Evolutionary conservation across 1,139 yeast species (phyloP).

Genomic region (Geotrichum candidum): DNA sequence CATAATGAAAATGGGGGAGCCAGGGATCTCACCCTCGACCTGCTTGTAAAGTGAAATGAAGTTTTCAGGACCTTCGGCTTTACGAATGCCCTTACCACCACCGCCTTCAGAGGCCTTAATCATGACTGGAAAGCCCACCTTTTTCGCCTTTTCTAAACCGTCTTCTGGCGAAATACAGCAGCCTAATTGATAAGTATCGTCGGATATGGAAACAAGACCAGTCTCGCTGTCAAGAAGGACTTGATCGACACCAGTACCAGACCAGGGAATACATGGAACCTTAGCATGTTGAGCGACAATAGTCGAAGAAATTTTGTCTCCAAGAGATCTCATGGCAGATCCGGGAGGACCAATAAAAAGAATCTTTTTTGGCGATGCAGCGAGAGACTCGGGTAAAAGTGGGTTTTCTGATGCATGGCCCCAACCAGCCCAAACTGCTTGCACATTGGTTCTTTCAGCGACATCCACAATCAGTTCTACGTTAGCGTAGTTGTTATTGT

Average conservation of each 20-base stretch:
- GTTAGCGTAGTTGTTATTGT: conserved; percentile 95
- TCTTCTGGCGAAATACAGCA: conserved; percentile 84
- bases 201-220: conserved; percentile 83
- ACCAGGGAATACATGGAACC: conserved; percentile 99
- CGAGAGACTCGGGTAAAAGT: conserved; percentile 81
- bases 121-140: conserved; percentile 95
- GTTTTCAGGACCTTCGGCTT: conserved; percentile 72
- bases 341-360: conserved; percentile 98
- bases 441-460: conserved; percentile 93
- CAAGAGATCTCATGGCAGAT: conserved; percentile 95
- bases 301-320: conserved; percentile 97
- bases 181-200: conserved; percentile 75
- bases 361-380: conserved; percentile 81
- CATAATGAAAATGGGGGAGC: conserved; percentile 94
- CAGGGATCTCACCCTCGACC: conserved; percentile 92
- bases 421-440: conserved; percentile 99
- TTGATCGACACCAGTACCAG: conserved; percentile 91
- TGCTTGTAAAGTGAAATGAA: conserved; percentile 69
- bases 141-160: conserved; percentile 74
- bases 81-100: conserved; percentile 97
- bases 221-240: conserved; percentile 62
- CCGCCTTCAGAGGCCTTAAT: conserved; percentile 98
- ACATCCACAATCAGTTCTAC: conserved; percentile 94
- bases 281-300: conserved; percentile 97
- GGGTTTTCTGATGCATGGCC: conserved; percentile 99